Conservation (phyloP, 257 asterid species). For the Nicotiana benthamiana region DNA sequence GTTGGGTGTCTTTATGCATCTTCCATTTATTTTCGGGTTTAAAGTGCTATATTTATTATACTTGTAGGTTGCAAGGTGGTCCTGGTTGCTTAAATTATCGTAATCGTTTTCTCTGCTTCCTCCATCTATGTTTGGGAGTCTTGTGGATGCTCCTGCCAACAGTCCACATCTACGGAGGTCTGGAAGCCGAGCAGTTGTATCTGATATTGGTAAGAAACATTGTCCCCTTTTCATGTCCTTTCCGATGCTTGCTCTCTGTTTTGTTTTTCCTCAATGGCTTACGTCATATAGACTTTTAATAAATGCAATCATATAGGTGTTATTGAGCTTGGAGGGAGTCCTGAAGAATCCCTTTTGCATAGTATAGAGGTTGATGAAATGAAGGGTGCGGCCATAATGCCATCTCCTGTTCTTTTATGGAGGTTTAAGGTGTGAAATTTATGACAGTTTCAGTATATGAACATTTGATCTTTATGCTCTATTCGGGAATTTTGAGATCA, state of each 20-base stretch:
- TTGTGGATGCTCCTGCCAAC: slow-evolving; percentile 43
- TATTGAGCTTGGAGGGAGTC: slow-evolving; percentile 46
- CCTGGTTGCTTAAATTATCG: slow-evolving; percentile 12
- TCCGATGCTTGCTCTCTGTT: background rate
- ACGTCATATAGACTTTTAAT: slow-evolving; percentile 5
- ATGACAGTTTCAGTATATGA: background rate
- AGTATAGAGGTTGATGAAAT: slow-evolving; percentile 56
- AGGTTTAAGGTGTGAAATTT: slow-evolving; percentile 69
- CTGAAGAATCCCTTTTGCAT: slow-evolving; percentile 48
- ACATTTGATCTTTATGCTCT: background rate
- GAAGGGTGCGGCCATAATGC: slow-evolving; percentile 73
- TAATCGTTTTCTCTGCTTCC: slow-evolving; percentile 23
- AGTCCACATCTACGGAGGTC: slow-evolving; percentile 93
- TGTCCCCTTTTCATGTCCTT: slow-evolving; percentile 3
- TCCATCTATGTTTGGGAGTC: slow-evolving; percentile 93
- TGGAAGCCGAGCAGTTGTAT: slow-evolving; percentile 85
- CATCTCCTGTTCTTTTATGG: slow-evolving; percentile 84
- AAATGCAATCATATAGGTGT: slow-evolving; percentile 22
- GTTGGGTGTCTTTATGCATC: background rate
- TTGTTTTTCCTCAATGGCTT: background rate
- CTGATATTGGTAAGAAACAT: slow-evolving; percentile 57
- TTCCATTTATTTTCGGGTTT: background rate
- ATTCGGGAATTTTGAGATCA: background rate
- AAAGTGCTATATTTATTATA: slow-evolving; percentile 1
- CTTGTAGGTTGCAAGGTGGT: slow-evolving; percentile 23